Percentiles rank a stretch among this genome's conserved stretches.
Conservation (phyloP, 805 yeast species). For the Ogataea ganodermae region DNA sequence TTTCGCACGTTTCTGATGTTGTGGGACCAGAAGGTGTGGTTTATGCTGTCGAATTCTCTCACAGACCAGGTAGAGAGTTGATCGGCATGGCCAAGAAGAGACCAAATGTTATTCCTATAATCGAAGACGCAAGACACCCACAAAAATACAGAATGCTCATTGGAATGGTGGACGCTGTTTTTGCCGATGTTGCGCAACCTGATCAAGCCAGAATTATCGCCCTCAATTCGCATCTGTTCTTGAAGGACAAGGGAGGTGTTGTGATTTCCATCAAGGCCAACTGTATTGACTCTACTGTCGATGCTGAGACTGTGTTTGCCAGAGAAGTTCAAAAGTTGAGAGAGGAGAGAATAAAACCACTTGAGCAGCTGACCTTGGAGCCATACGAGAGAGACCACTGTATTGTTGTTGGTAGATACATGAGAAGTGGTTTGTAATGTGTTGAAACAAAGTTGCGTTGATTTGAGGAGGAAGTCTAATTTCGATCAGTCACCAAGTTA, state of each 20-base stretch:
- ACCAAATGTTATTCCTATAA: constrained; percentile 97
- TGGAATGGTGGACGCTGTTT: constrained; percentile 98
- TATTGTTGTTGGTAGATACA: constrained; percentile 95
- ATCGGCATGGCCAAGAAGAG: constrained; percentile 99
- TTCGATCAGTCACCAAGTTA: neutral
- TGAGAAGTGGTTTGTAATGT: constrained; percentile 75
- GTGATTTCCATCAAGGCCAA: constrained; percentile 98
- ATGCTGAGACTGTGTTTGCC: constrained; percentile 98
- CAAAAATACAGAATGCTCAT: constrained; percentile 99
- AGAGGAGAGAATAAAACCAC: constrained; percentile 97
- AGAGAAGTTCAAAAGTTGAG: constrained; percentile 98
- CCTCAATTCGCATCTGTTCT: constrained; percentile 94
- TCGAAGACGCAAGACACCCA: constrained; percentile 99
- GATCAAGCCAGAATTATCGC: constrained; percentile 99
- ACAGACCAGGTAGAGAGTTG: constrained; percentile 99
- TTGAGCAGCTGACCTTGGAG: constrained; percentile 97
- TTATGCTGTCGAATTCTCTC: constrained; percentile 98
- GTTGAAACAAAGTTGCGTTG: constrained; percentile 2
- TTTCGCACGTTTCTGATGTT: constrained; percentile 95
- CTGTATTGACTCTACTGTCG: constrained; percentile 99
- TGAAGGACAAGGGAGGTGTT: constrained; percentile 98
- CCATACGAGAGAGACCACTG: constrained; percentile 99
- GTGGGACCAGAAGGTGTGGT: constrained; percentile 99
- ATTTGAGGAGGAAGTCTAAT: neutral
- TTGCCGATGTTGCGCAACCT: constrained; percentile 99